phyloP scores from a whole-genome alignment of 495 filamentous ascomycete genomes.

The Acidiella bohemica region DNA sequence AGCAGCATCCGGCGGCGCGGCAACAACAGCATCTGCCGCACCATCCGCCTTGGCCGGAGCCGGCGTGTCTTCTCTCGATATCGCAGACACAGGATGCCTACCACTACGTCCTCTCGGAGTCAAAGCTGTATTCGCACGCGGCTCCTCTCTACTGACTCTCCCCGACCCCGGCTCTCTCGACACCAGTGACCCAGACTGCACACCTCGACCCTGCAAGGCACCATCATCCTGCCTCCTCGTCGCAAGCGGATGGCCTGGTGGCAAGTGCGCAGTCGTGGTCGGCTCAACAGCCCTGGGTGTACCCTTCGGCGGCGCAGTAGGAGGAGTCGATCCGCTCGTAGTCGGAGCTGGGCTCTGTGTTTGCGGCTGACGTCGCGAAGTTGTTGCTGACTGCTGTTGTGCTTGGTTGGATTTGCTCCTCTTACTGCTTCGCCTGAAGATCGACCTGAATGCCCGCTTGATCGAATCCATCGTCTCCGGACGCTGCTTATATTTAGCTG shows the following conservation, averaged over 20 bases:
- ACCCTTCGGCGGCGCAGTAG: conserved; percentile 7
- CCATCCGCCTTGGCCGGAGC: conserved; percentile 8
- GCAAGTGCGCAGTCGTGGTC: too few relatives aligned
- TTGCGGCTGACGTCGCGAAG: background rate
- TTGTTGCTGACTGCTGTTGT: background rate
- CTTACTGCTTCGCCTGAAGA: conserved; percentile 20
- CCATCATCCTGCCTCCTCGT: background rate
- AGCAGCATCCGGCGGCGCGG: conserved; percentile 2
- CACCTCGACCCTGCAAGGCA: background rate
- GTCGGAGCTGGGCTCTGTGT: background rate
- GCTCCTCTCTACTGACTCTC: background rate
- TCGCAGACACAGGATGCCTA: background rate
- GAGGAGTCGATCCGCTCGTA: conserved; percentile 3
- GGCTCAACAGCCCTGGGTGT: too few relatives aligned
- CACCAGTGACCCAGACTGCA: background rate
- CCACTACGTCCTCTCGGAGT: background rate
- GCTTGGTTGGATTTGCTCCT: conserved; percentile 6
- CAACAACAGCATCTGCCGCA: conserved; percentile 3
- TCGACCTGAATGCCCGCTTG: conserved; percentile 20
- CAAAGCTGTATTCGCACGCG: background rate
- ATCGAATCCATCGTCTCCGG: conserved; percentile 14
- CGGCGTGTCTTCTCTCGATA: background rate
- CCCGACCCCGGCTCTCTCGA: too few relatives aligned
- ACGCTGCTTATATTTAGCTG: background rate
- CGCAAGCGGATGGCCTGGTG: too few relatives aligned